Evolutionary conservation across 257 asterid species (phyloP).

Genomic region (Solanum paucissectum): DNA sequence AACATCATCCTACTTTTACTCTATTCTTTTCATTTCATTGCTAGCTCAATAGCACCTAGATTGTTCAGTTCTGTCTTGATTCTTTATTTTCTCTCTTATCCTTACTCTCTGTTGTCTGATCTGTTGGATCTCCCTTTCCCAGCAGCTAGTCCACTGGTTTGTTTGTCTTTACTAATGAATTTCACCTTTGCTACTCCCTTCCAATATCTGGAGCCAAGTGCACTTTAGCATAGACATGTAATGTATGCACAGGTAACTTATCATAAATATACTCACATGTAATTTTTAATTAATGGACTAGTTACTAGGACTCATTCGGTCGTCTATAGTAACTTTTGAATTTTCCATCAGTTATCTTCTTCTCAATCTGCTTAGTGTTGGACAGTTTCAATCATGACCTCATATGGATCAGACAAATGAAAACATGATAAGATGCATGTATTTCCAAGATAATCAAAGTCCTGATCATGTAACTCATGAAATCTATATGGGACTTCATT

Average conservation of each 20-base stretch:
- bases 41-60: not conserved
- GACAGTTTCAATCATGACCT: not conserved
- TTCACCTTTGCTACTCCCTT: not conserved
- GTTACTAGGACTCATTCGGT: not conserved
- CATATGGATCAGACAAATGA: not conserved
- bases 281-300: not conserved
- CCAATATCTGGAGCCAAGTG: not conserved
- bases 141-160: not conserved
- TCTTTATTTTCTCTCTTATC: not conserved
- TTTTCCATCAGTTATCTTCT: not conserved
- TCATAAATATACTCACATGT: not conserved
- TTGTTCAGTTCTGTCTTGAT: not conserved
- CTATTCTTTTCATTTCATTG: not conserved
- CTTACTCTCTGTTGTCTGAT: not conserved
- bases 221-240: not conserved
- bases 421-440: not conserved
- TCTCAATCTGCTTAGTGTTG: not conserved
- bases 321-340: not conserved
- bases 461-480: not conserved
- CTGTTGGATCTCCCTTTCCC: not conserved
- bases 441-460: not conserved
- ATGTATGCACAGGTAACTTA: not conserved
- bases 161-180: not conserved
- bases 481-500: not conserved
- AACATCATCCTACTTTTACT: not conserved